phyloP scores from a whole-genome alignment of 108 stramenopile species.

The Cyclotella kingstonii region DNA sequence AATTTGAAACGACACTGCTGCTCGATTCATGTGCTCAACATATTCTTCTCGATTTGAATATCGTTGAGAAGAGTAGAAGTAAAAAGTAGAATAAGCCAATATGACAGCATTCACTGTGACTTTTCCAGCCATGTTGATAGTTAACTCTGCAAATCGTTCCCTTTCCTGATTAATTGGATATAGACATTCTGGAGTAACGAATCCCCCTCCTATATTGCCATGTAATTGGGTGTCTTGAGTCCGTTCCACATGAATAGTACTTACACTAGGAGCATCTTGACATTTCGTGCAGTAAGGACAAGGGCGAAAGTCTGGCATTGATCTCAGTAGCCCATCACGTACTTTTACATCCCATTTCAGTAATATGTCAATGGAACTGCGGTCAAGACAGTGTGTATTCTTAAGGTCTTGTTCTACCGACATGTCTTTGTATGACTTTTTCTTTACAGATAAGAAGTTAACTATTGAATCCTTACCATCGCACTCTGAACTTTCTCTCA shows the following conservation, averaged over 20 bases:
- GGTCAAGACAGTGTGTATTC: constrained; percentile 14
- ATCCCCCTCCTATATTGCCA: constrained; percentile 50
- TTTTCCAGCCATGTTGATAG: constrained; percentile 16
- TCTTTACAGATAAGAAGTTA: no score
- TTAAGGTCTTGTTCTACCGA: constrained; percentile 11
- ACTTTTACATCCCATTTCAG: constrained; percentile 54
- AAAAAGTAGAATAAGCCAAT: constrained; percentile 19
- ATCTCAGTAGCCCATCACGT: constrained; percentile 53
- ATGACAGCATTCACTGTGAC: constrained; percentile 3
- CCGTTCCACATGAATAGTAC: no score
- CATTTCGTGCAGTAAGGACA: constrained; percentile 52
- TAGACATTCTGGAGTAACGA: constrained; percentile 64
- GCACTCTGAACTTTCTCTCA: no score
- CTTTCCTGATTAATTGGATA: constrained; percentile 52
- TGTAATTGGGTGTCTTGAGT: constrained; percentile 4
- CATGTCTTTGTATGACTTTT: neutral
- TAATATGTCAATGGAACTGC: constrained; percentile 24
- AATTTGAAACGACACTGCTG: constrained; percentile 18
- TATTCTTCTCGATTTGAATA: neutral
- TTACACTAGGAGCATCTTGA: neutral
- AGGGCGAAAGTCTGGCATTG: constrained; percentile 54
- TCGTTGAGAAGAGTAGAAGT: constrained; percentile 19
- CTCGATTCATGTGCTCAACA: constrained; percentile 5
- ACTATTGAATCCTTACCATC: no score
- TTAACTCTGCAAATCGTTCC: constrained; percentile 36